A percentile compares a stretch with the other conserved stretches of the same genome.
These are phyloP conservation scores for Kazachstania sp. DNA, from an alignment of 1,139 yeast species.

Conservation along the genomic window DNA sequence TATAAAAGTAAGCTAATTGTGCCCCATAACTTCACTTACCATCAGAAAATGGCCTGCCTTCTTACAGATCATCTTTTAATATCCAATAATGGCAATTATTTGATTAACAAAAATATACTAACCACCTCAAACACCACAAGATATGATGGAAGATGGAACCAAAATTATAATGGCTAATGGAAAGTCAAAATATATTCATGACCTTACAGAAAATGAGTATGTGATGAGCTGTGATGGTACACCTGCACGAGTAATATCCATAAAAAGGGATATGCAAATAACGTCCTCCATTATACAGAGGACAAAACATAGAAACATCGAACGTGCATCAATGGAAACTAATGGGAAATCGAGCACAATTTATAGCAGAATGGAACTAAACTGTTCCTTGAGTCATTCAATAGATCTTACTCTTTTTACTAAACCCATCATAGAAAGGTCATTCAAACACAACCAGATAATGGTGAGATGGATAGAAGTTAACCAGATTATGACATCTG, in stretches of 20 bases:
- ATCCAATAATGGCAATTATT: no score
- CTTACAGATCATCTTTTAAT: no score
- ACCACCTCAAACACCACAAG: not conserved
- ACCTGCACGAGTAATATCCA: constrained; percentile 32
- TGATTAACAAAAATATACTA: no score
- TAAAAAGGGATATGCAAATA: constrained; percentile 36
- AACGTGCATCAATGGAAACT: constrained; percentile 10
- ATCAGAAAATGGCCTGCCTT: no score
- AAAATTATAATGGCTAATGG: constrained; percentile 38
- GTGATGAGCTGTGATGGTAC: constrained; percentile 39
- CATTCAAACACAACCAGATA: constrained; percentile 12
- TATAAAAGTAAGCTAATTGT: no score
- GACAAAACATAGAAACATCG: constrained; percentile 22
- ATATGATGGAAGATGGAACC: constrained; percentile 31
- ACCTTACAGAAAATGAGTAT: constrained; percentile 31
- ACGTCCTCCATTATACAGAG: constrained; percentile 34
- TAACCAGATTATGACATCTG: constrained; percentile 15
- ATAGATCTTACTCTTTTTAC: constrained; percentile 29
- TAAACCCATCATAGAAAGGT: constrained; percentile 17
- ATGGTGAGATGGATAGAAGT: constrained; percentile 17
- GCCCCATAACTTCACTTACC: no score
- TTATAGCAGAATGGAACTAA: constrained; percentile 25
- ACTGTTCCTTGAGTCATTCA: constrained; percentile 33
- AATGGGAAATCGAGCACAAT: constrained; percentile 5
- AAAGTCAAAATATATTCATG: constrained; percentile 29